Percentiles rank a stretch among this genome's conserved stretches.
These are phyloP conservation scores for Beauveria australis DNA, from an alignment of 2,329 filamentous ascomycete species.

Conservation along the genomic window DNA sequence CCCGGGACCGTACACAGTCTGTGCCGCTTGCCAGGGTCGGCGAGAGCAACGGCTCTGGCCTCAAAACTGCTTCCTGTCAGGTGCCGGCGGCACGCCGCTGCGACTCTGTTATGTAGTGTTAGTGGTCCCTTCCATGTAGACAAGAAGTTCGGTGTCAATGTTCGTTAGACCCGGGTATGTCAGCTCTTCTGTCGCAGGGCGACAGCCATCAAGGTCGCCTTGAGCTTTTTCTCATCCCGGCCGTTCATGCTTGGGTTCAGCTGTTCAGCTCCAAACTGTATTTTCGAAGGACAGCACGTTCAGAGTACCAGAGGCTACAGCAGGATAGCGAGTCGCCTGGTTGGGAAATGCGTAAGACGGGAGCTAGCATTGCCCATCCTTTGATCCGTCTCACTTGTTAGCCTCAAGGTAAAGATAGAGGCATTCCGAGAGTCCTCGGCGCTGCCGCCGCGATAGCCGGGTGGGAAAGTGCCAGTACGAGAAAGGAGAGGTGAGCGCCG, in stretches of 20 bases:
- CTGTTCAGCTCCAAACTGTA: too few relatives aligned
- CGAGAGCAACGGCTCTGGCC: background rate
- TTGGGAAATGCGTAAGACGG: too few relatives aligned
- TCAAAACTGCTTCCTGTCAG: background rate
- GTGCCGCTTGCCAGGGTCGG: background rate
- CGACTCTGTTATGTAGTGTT: background rate
- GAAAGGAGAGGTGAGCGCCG: too few relatives aligned
- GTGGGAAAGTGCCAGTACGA: background rate
- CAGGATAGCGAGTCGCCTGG: too few relatives aligned
- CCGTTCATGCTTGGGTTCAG: too few relatives aligned
- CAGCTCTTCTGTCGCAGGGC: background rate
- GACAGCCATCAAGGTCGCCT: background rate
- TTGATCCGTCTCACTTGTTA: background rate
- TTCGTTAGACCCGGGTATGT: background rate
- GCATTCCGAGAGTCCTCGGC: background rate
- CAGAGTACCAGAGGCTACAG: too few relatives aligned
- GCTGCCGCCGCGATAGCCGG: background rate
- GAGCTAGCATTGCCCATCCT: background rate
- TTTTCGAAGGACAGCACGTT: too few relatives aligned
- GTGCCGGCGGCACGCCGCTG: background rate
- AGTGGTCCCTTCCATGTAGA: background rate
- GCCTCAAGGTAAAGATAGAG: background rate
- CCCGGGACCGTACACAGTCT: background rate
- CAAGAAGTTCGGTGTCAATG: background rate
- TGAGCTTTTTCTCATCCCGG: too few relatives aligned